A percentile compares a stretch with the other conserved stretches of the same genome.
phyloP scores from a whole-genome alignment of 139 green algal species.

The Auxenochlorella protothecoides region DNA sequence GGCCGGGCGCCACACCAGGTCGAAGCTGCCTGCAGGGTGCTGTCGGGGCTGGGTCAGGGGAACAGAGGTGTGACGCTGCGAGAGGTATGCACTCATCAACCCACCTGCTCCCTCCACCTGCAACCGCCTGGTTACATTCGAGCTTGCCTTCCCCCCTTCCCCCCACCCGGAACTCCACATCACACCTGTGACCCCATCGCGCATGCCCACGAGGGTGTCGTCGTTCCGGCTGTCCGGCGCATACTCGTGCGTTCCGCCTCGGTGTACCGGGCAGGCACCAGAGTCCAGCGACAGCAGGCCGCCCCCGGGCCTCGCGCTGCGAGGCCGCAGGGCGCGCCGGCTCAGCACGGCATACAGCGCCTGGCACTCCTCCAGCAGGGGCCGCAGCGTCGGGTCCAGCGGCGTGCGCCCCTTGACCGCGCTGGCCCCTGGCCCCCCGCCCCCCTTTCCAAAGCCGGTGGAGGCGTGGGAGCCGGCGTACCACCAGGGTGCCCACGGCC shows the following conservation, averaged over 20 bases:
- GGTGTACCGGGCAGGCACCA: background rate
- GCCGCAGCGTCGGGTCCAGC: conserved; percentile 29
- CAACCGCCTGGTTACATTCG: too few relatives aligned
- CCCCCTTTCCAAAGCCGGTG: conserved; percentile 25
- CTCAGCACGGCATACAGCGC: conserved; percentile 39
- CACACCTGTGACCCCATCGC: conserved; percentile 42
- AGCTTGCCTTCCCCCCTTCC: too few relatives aligned
- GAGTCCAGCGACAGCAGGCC: too few relatives aligned
- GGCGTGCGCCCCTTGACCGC: conserved; percentile 2
- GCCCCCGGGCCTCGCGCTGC: too few relatives aligned
- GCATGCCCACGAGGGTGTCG: conserved; percentile 53
- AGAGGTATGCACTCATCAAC: too few relatives aligned
- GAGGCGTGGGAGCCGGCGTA: conserved; percentile 43
- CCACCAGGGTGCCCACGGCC: conserved; percentile 63
- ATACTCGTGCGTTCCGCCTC: conserved; percentile 41
- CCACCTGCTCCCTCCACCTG: too few relatives aligned
- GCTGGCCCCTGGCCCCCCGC: background rate
- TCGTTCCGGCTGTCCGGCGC: conserved; percentile 42
- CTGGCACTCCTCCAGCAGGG: conserved; percentile 55
- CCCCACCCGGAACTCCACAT: too few relatives aligned
- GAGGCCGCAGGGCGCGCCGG: too few relatives aligned
- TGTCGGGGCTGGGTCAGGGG: too few relatives aligned
- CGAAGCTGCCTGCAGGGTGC: conserved; percentile 23
- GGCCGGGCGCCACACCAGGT: conserved; percentile 41
- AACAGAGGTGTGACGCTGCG: too few relatives aligned